phyloP scores from a whole-genome alignment of 495 filamentous ascomycete genomes.

The Neurospora sp. region DNA sequence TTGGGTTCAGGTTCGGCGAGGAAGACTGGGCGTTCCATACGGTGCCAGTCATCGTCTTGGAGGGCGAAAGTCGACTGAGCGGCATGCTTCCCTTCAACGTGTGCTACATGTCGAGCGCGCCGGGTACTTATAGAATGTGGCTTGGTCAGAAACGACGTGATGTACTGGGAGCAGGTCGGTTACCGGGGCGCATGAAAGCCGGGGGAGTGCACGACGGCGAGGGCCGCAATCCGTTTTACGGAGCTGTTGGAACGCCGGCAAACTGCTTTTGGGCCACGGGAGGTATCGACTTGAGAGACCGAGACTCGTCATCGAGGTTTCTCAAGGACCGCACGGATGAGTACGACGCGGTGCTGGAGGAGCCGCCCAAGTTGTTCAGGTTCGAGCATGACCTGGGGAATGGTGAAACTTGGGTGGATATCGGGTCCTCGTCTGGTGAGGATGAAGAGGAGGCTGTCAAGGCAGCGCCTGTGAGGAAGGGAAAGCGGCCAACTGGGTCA shows the following conservation, averaged over 20 bases:
- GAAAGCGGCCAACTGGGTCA: background rate
- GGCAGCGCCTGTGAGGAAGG: background rate
- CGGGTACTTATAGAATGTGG: conserved; percentile 25
- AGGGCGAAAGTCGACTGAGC: conserved; percentile 20
- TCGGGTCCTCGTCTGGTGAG: background rate
- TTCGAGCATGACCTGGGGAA: conserved; percentile 13
- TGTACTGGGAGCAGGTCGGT: conserved; percentile 28
- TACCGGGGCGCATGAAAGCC: conserved; percentile 26
- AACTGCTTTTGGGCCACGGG: background rate
- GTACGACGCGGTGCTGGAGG: background rate
- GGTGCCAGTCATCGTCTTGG: conserved; percentile 20
- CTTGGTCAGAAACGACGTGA: conserved; percentile 34
- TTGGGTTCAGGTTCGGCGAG: conserved; percentile 15
- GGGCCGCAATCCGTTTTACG: conserved; percentile 8
- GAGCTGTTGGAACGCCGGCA: background rate
- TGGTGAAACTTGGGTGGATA: background rate
- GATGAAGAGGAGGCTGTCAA: background rate
- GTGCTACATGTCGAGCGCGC: conserved; percentile 31
- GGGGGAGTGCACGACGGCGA: background rate
- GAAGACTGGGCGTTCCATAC: conserved; percentile 7
- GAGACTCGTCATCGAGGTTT: conserved; percentile 1
- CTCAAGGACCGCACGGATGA: background rate
- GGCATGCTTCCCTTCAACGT: conserved; percentile 33
- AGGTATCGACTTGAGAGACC: conserved; percentile 1
- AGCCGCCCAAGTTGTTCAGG: background rate